These are phyloP conservation scores for Abelmoschus esculentus DNA, from an alignment of 345 rosid species.

Conservation along the genomic window DNA sequence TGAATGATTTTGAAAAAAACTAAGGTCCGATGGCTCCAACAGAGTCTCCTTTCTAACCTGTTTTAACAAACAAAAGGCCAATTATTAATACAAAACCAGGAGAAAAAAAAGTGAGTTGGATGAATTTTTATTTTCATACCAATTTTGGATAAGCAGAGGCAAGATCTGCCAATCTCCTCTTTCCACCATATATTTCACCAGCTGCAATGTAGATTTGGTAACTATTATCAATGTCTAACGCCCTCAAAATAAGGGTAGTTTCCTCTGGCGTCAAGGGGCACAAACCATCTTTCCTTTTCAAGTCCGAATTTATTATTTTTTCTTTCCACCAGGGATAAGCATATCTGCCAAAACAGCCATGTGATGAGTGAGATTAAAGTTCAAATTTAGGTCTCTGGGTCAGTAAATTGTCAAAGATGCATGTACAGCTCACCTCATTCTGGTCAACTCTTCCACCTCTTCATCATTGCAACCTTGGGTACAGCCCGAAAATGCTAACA, in stretches of 20 bases:
- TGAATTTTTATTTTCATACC: constrained; percentile 37
- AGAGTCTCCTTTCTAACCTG: constrained; percentile 90
- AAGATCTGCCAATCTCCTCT: constrained; percentile 61
- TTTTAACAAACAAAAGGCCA: constrained; percentile 12
- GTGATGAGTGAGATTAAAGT: not conserved
- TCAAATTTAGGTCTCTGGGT: not conserved
- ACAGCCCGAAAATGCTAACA: constrained; percentile 98
- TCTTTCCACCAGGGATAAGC: constrained; percentile 97
- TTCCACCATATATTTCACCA: constrained; percentile 78
- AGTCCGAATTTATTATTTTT: constrained; percentile 69
- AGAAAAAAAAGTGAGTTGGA: not conserved
- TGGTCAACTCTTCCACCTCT: constrained; percentile 86
- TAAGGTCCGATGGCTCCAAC: constrained; percentile 61
- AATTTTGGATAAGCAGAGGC: constrained; percentile 59
- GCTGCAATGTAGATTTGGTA: constrained; percentile 81
- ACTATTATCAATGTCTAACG: constrained; percentile 63
- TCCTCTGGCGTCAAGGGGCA: constrained; percentile 93
- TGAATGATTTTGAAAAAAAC: constrained; percentile 70
- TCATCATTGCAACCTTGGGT: constrained; percentile 78
- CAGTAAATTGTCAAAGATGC: not conserved
- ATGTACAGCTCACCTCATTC: constrained; percentile 65
- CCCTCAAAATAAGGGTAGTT: constrained; percentile 67
- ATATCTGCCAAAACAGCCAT: constrained; percentile 37
- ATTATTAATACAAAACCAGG: not conserved
- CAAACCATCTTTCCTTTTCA: constrained; percentile 76